Evolutionary conservation across 305 asterid species (phyloP).

Genomic region (Solanum hybrid): DNA sequence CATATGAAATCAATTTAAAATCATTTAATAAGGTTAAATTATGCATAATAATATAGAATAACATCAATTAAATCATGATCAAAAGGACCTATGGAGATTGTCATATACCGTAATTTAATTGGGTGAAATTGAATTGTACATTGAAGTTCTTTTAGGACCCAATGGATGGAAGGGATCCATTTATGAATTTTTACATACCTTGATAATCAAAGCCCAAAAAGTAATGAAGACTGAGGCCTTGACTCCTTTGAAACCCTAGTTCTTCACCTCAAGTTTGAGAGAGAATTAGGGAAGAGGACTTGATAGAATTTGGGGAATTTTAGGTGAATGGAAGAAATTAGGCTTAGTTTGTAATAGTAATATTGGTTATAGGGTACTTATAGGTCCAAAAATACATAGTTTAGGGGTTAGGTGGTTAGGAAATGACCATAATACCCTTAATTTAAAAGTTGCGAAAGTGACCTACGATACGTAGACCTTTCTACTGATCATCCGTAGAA

Average conservation of each 20-base stretch:
- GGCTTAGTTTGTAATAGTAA: background rate
- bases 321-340: background rate
- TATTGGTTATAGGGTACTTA: background rate
- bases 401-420: background rate
- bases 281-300: background rate
- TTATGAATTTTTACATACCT: background rate
- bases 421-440: background rate
- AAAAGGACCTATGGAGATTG: background rate
- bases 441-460: background rate
- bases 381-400: background rate
- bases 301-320: background rate
- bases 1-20: background rate
- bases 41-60: background rate
- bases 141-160: background rate
- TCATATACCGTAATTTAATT: background rate
- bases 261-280: background rate
- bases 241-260: background rate
- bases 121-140: background rate
- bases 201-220: no score
- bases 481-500: background rate
- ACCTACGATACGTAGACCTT: background rate
- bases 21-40: background rate
- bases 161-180: background rate
- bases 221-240: no score
- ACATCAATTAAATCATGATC: background rate